Evolutionary conservation across 1,284 basidiomycete species (phyloP).

Genomic region (Taiwanofungus camphoratus): DNA sequence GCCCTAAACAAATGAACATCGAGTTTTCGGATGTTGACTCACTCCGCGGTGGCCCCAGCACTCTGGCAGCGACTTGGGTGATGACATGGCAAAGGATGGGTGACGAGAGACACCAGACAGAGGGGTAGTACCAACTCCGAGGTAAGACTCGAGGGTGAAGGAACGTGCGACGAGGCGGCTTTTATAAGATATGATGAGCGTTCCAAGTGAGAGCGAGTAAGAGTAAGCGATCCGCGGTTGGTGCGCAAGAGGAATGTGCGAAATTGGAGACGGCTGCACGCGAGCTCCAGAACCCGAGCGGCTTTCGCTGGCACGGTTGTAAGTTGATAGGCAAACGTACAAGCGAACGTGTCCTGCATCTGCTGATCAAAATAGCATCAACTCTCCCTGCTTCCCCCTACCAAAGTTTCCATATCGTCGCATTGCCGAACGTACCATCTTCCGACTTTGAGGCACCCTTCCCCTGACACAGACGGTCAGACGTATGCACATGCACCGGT

Average conservation of each 20-base stretch:
- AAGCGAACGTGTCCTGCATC: neutral
- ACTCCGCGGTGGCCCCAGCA: constrained; percentile 97
- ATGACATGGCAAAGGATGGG: constrained; percentile 10
- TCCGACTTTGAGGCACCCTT: no score
- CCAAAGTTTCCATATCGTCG: no score
- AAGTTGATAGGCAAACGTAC: neutral
- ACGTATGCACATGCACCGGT: no score
- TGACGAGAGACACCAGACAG: neutral
- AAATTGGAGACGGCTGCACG: constrained; percentile 3
- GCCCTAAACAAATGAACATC: constrained; percentile 9
- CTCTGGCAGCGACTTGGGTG: constrained; percentile 35
- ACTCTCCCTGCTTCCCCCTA: no score
- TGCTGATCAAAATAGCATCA: no score
- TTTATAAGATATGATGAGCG: no score
- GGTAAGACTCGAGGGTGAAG: constrained; percentile 1
- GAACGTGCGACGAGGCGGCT: neutral
- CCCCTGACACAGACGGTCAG: no score
- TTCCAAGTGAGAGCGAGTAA: neutral
- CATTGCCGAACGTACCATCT: no score
- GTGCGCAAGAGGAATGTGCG: no score
- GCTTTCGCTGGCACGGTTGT: neutral
- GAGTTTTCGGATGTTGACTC: constrained; percentile 30
- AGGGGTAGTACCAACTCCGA: constrained; percentile 5
- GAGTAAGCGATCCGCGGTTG: neutral
- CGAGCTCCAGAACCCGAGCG: neutral